Percentiles rank a stretch among this genome's conserved stretches.
phyloP scores from a whole-genome alignment of 495 filamentous ascomycete species.

The Hypomontagnella submonticulosa region DNA sequence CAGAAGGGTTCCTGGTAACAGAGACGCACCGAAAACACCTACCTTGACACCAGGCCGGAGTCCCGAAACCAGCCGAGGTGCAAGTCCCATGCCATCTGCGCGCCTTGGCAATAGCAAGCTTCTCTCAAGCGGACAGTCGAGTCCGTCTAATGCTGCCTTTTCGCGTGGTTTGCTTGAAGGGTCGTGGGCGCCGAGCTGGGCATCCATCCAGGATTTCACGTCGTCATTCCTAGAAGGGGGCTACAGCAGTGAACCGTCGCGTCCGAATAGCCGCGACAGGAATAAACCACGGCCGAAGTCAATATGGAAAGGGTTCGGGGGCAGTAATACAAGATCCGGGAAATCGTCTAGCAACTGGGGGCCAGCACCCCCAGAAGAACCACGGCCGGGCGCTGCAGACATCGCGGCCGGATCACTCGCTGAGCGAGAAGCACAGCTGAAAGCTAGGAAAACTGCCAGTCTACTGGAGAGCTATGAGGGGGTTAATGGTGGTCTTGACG shows the following conservation, averaged over 20 bases:
- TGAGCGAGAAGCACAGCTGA: slow-evolving; percentile 60
- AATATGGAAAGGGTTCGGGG: slow-evolving; percentile 48
- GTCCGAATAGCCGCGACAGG: slow-evolving; percentile 47
- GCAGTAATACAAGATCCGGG: slow-evolving; percentile 25
- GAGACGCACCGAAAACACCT: slow-evolving; percentile 20
- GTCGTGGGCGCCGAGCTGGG: slow-evolving; percentile 60
- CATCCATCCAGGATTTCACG: slow-evolving; percentile 57
- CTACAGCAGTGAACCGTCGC: slow-evolving; percentile 47
- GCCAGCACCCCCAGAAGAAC: slow-evolving; percentile 50
- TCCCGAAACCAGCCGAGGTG: slow-evolving; percentile 49
- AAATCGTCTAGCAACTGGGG: slow-evolving; percentile 52
- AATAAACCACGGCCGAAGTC: slow-evolving; percentile 44
- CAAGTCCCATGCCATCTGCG: slow-evolving; percentile 55
- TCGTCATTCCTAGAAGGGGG: slow-evolving; percentile 55
- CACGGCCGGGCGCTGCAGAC: slow-evolving; percentile 52
- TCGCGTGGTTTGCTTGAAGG: slow-evolving; percentile 53
- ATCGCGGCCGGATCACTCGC: slow-evolving; percentile 61
- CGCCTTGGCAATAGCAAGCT: slow-evolving; percentile 49
- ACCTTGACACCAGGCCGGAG: slow-evolving; percentile 30
- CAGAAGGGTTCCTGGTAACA: slow-evolving; percentile 28
- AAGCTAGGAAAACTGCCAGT: slow-evolving; percentile 59
- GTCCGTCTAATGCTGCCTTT: slow-evolving; percentile 49
- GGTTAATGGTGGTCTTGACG: slow-evolving; percentile 59
- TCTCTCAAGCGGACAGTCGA: slow-evolving; percentile 44
- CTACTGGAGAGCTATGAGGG: slow-evolving; percentile 64